Evolutionary conservation across 441 rosid genomes (phyloP).

Genomic region (Bocquillonia castaneifolia): DNA sequence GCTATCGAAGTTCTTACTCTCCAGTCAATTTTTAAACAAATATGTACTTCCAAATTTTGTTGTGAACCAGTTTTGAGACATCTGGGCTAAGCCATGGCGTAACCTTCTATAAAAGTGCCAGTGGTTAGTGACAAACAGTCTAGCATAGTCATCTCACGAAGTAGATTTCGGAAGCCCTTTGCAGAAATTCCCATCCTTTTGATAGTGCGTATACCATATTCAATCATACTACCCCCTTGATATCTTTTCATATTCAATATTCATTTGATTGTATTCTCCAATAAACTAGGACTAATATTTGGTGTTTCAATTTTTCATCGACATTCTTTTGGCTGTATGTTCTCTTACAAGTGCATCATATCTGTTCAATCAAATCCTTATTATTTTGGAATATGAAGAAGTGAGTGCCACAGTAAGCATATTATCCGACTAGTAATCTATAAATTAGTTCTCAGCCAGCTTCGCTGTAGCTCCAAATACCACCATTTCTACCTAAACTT

Average conservation of each 20-base stretch:
- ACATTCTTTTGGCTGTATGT: constrained; percentile 7
- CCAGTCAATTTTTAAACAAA: constrained; percentile 53
- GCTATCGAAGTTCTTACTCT: constrained; percentile 58
- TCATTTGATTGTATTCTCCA: constrained; percentile 19
- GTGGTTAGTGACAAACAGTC: neutral
- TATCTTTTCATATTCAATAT: neutral
- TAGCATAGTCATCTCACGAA: neutral
- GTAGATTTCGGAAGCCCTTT: constrained; percentile 5
- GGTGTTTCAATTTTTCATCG: neutral
- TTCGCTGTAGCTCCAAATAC: too few relatives aligned
- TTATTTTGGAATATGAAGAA: too few relatives aligned
- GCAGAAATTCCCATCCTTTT: neutral
- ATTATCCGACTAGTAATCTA: too few relatives aligned
- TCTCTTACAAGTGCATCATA: neutral
- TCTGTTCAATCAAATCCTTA: too few relatives aligned
- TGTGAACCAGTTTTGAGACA: constrained; percentile 6
- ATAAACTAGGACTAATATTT: neutral
- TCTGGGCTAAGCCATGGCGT: neutral
- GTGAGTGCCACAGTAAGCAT: too few relatives aligned
- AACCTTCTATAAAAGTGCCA: neutral
- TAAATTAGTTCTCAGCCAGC: too few relatives aligned
- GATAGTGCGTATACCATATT: neutral
- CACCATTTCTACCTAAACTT: too few relatives aligned
- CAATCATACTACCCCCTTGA: neutral
- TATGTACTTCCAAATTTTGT: constrained; percentile 4